Percentiles rank a stretch among this genome's conserved stretches.
Conservation (phyloP, 305 asterid species). For the Plantago coronopus region DNA sequence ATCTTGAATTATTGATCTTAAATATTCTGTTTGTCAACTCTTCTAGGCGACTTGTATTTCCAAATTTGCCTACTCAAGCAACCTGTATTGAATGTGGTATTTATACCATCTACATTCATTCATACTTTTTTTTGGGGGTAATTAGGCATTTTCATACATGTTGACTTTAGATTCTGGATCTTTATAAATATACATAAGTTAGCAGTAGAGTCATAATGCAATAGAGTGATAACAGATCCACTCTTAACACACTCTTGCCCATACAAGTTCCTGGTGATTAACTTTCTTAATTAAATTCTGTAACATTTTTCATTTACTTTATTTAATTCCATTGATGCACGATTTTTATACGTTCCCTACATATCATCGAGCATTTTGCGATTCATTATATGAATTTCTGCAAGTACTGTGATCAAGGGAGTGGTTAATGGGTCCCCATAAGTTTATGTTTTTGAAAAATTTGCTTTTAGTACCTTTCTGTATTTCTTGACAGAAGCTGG, state of each 20-base stretch:
- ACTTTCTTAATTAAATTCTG: neutral
- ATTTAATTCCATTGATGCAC: too few species aligned
- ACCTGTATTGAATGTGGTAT: conserved; percentile 23
- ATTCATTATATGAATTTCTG: neutral
- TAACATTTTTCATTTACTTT: too few species aligned
- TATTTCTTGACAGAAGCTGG: too few species aligned
- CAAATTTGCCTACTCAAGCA: neutral
- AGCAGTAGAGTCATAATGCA: neutral
- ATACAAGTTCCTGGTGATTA: neutral
- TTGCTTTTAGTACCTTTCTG: too few species aligned
- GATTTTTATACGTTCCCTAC: too few species aligned
- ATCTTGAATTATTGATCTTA: conserved; percentile 18
- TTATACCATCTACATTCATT: conserved; percentile 30
- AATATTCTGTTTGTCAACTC: conserved; percentile 9
- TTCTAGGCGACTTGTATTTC: neutral
- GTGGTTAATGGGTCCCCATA: too few species aligned
- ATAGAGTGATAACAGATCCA: neutral
- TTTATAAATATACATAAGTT: conserved; percentile 18
- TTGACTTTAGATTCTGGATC: conserved; percentile 23
- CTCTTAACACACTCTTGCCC: neutral
- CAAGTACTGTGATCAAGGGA: too few species aligned
- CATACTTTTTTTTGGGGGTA: neutral
- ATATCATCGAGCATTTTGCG: too few species aligned
- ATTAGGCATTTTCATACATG: neutral
- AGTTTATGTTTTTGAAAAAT: too few species aligned